These are phyloP conservation scores for Pichia cephalocereana DNA, from an alignment of 805 yeast species.

Conservation along the genomic window DNA sequence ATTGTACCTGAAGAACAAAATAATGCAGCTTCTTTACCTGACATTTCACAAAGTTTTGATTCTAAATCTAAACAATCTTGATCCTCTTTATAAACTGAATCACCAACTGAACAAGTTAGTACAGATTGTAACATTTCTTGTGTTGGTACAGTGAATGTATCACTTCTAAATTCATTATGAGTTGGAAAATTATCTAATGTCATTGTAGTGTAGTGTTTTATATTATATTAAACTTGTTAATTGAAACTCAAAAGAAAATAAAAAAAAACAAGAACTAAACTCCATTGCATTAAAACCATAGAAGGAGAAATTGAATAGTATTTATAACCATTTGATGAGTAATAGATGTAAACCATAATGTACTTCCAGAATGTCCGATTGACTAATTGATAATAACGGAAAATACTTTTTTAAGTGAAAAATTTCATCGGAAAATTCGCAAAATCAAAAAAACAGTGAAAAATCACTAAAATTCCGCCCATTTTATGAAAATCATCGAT, in stretches of 20 bases:
- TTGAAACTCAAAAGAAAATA: neutral
- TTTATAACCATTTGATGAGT: no score
- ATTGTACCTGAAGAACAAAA: slow-evolving; percentile 86
- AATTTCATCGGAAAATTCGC: no score
- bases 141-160: slow-evolving; percentile 88
- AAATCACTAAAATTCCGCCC: no score
- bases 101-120: slow-evolving; percentile 57
- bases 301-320: no score
- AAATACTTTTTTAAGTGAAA: no score
- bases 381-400: no score
- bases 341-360: no score
- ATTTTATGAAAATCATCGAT: no score
- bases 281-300: no score
- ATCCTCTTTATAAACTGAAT: slow-evolving; percentile 86
- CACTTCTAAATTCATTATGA: slow-evolving; percentile 56
- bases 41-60: slow-evolving; percentile 48
- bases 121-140: slow-evolving; percentile 59
- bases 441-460: no score
- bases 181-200: slow-evolving; percentile 2
- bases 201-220: neutral
- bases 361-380: no score
- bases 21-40: slow-evolving; percentile 76
- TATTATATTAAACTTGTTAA: no score
- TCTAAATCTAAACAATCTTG: slow-evolving; percentile 58
- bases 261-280: neutral